Base-by-base conservation (phyloP, 176 grass and related monocot genomes). In the Bonia amplexicaulis region DNA sequence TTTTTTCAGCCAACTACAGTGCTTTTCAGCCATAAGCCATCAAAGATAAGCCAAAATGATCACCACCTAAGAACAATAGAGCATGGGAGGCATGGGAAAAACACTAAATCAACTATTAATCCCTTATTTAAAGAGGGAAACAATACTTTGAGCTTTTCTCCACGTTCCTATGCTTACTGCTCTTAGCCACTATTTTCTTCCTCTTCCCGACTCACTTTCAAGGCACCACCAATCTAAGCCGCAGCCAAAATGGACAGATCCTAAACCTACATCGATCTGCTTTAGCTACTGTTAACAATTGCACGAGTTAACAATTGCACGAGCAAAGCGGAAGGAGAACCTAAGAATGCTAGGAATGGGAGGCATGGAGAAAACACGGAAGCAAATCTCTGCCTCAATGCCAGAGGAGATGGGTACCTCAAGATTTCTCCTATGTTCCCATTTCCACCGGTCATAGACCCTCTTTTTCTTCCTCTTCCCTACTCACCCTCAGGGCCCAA, bases 391-490 rank as follows among this genome's bases (percentile, higher is more conserved):
- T 35, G 66, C 71, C 61, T 75, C 31, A 15, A 23, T 73, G 12
- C 69, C 53, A 69, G 52, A 85, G 65, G 20, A 71, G 22, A 70
- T 9, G 13, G 66, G 40, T 20, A 19, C 46, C 41, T 77, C 53
- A 53, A 12, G 52, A 5, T 48, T 73, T 89, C 70, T 78, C 80
- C 5, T 57, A 60, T 81, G 69, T 69, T 76, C n/a, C 61, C 78
- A 48, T 48, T 81, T 69, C 52, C 23, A 66, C 7, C 2, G 17
- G 62, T 85, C 76, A 65, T 85, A 66, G 51, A 57, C 7, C 31
- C 60, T 88, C 67, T 73, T 16, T 58, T 75, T 66, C 74, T 78
- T 85, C 46, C 85, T 87, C 77, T 80, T 80, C 58, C 42, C 4
- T 12, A 7, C 15, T 83, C 68, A 71, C 53, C 40, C 23, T 16